Conservation (phyloP, 2,329 filamentous ascomycete genomes). For the Simplicillium aogashimaense region DNA sequence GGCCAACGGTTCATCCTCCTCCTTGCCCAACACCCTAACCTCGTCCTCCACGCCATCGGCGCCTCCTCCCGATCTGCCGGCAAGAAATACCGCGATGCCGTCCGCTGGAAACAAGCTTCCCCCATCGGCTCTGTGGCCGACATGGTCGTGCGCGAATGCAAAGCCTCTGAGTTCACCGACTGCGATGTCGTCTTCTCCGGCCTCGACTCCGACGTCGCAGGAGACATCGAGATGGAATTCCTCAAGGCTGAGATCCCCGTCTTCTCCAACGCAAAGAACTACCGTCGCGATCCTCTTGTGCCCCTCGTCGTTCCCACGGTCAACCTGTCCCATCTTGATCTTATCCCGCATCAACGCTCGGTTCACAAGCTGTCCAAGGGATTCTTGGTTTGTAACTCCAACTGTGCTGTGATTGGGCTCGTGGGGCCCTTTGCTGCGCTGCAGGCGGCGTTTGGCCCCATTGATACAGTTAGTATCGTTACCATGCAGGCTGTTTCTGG, state of each 20-base stretch:
- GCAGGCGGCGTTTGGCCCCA: slow-evolving; percentile 74
- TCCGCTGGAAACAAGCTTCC: slow-evolving; percentile 84
- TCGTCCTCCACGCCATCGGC: slow-evolving; percentile 79
- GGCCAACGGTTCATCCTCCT: slow-evolving; percentile 93
- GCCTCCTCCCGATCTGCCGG: slow-evolving; percentile 83
- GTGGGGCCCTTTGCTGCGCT: slow-evolving; percentile 92
- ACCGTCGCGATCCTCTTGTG: slow-evolving; percentile 80
- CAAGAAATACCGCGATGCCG: slow-evolving; percentile 91
- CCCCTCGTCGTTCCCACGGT: slow-evolving; percentile 93
- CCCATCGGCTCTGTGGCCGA: slow-evolving; percentile 75
- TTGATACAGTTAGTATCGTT: slow-evolving; percentile 67
- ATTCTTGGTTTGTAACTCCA: slow-evolving; percentile 95
- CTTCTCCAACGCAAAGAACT: slow-evolving; percentile 98
- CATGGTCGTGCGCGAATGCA: slow-evolving; percentile 78
- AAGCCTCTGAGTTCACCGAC: slow-evolving; percentile 69
- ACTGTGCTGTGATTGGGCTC: slow-evolving; percentile 93
- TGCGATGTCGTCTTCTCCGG: slow-evolving; percentile 93
- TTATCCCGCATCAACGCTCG: slow-evolving; percentile 81
- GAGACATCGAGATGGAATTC: slow-evolving; percentile 88
- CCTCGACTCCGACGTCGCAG: slow-evolving; percentile 84
- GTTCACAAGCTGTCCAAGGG: slow-evolving; percentile 67
- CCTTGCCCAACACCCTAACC: slow-evolving; percentile 76
- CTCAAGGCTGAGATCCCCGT: slow-evolving; percentile 78
- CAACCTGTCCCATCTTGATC: slow-evolving; percentile 76
- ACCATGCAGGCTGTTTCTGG: slow-evolving; percentile 94